Base-by-base conservation (phyloP, 352 stramenopile genomes). In the Phytophthora litchii region DNA sequence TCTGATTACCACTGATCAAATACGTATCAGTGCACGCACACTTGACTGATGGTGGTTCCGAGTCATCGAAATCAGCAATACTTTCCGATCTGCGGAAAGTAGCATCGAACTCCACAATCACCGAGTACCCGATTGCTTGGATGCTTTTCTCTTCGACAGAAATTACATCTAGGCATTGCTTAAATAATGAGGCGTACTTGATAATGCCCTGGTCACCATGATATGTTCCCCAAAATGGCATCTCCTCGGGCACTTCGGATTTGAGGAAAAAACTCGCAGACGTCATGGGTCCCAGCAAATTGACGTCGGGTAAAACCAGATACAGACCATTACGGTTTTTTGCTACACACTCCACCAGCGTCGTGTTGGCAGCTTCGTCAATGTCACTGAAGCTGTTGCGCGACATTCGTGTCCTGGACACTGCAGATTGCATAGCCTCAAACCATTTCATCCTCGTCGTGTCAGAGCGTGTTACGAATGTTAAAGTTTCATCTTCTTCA, bases 141-240 rank as follows among this genome's bases (percentile, higher is more conserved):
- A 89, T 80, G 27, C 58, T 73, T 38, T 88, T 90, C 57, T 88
- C 75, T 55, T 85, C 60, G 38, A 89, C 76, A 0, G 73, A 70
- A 1, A 84, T 50, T 11, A 91, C 82, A 34, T 75, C 59, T 10
- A 93, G 59, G 32, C 78, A 90, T 6, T 76, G 72, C 10, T 77
- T 79, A 42, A 93, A 82, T 49, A 93, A 60, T 21, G 84, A 88
- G 8, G 60, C 72, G 55, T 91, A 93, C 53, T 93, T 89, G 50
- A 58, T 80, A 17, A 91, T 75, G 1, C 82, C 84, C 27, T 80
- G 64, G 7, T 70, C 60, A 8, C 84, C 81, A 23, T 89, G 70
- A 50, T 88, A 93, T 2, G 76, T 88, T 21, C 84, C 83, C 81
- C 81, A 93, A 45, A 93, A 91, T 1, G 84, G 84, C 19, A 93